These are phyloP conservation scores for Colletotrichum sp. DNA, from an alignment of 2,329 filamentous ascomycete genomes.

Conservation along the genomic window DNA sequence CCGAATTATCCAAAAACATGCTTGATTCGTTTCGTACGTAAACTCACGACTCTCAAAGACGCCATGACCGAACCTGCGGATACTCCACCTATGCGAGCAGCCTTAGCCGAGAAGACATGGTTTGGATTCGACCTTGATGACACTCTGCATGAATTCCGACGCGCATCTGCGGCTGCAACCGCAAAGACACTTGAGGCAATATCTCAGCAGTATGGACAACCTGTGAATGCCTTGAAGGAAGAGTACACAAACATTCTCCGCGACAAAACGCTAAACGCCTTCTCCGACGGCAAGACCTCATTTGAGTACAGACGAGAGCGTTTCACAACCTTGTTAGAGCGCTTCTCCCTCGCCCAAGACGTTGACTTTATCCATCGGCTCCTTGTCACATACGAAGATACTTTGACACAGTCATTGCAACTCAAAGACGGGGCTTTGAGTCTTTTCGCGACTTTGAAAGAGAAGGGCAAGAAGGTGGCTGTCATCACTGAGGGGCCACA, in stretches of 20 bases:
- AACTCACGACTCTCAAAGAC: background rate
- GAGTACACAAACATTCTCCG: conserved; percentile 38
- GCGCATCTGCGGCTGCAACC: conserved; percentile 40
- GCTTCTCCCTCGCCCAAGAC: conserved; percentile 26
- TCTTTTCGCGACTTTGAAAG: conserved; percentile 37
- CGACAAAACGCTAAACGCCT: conserved; percentile 40
- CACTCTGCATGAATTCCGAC: conserved; percentile 51
- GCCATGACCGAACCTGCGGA: background rate
- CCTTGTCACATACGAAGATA: conserved; percentile 32
- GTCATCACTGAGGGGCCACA: conserved; percentile 52
- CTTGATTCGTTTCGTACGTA: background rate
- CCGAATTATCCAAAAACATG: background rate
- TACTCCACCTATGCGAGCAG: background rate
- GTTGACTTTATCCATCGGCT: conserved; percentile 25
- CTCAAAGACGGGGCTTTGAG: conserved; percentile 40
- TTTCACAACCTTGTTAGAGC: conserved; percentile 36
- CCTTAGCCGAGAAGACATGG: conserved; percentile 29
- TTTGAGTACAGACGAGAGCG: conserved; percentile 45
- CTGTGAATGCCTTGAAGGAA: conserved; percentile 20
- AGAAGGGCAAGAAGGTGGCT: conserved; percentile 40
- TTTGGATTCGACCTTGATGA: conserved; percentile 55
- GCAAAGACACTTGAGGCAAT: conserved; percentile 35
- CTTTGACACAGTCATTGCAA: conserved; percentile 30
- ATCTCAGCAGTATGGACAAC: conserved; percentile 17
- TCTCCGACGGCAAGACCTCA: conserved; percentile 48